Base-by-base conservation (phyloP, 2,329 filamentous ascomycete genomes). In the Pseudogymnoascus sp. region DNA sequence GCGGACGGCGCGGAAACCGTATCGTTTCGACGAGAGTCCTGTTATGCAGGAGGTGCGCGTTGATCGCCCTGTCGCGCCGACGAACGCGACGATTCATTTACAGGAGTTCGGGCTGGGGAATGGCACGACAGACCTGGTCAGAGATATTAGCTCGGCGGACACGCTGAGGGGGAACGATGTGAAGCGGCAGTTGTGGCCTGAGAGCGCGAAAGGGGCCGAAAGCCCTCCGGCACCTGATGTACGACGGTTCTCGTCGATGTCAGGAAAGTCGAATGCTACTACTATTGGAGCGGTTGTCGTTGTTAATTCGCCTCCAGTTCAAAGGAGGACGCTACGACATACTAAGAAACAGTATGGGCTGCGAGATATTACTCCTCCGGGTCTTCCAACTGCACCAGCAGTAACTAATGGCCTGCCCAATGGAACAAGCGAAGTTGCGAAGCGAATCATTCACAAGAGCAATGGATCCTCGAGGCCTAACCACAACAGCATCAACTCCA, bases 261-360 rank as follows among this genome's bases (percentile, higher is more conserved):
- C 84, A 6, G 78, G 78, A 1, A 81, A 76, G 63, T 86, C 84
- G 16, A 79, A 77, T 0, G 75, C 78, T 2, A 86, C 84, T 14
- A 83, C 83, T 0, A 77, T 86, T 3, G 78, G 87, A 8, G 84
- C 84, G 70, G 84, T 83, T 3, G 77, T 85, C 53, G 73, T 86
- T 37, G 76, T 87, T n/a, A 81, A 84, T 43, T 75, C 75, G 1
- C 73, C 76, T 33, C 78, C 79, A 12, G 79, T 77, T 61, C 65
- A 78, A 53, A 79, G 76, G 63, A 80, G 81, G 68, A 88, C 84
- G 6, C 72, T 89, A 64, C 81, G 86, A 4, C 85, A 88, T 70
- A 81, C 86, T 10, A 82, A 79, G 67, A 88, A 87, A 69, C 80
- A 83, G 46, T 73, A 74, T 7, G 74, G 75, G 0, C 69, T 86